These are phyloP conservation scores for Picochlorum sp. DNA, from an alignment of 139 green algal species.

Conservation along the genomic window DNA sequence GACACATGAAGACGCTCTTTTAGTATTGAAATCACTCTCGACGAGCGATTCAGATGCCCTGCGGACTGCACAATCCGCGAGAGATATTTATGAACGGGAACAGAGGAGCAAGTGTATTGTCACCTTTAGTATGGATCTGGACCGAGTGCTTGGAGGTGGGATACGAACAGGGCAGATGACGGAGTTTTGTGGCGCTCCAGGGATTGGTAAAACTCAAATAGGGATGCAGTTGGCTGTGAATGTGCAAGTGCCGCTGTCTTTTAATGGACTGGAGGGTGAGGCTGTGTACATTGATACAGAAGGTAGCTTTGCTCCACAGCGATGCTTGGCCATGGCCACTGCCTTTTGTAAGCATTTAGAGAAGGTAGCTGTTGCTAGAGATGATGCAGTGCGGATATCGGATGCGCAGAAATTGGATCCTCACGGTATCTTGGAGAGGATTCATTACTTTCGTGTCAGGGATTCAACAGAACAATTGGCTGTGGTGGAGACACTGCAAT, in stretches of 20 bases:
- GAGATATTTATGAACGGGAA: conserved; percentile 10
- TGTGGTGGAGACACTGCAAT: conserved; percentile 44
- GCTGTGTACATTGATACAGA: conserved; percentile 88
- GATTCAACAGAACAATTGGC: conserved; percentile 70
- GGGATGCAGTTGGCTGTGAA: conserved; percentile 73
- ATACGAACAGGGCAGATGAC: conserved; percentile 51
- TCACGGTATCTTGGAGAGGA: conserved; percentile 49
- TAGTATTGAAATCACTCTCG: conserved; percentile 16
- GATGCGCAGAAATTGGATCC: conserved; percentile 27
- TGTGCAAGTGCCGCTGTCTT: conserved; percentile 52
- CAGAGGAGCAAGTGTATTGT: conserved; percentile 24
- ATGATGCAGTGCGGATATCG: not conserved
- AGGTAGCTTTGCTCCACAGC: conserved; percentile 80
- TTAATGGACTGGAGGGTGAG: conserved; percentile 48
- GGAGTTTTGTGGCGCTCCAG: conserved; percentile 74
- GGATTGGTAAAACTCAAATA: conserved; percentile 82
- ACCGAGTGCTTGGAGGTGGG: conserved; percentile 55
- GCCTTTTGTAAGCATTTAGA: conserved; percentile 41
- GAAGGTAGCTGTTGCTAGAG: conserved; percentile 8
- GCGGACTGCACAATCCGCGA: conserved; percentile 12
- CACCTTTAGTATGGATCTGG: conserved; percentile 48
- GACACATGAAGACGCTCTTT: conserved; percentile 26
- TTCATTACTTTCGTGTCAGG: conserved; percentile 69
- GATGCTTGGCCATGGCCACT: conserved; percentile 64
- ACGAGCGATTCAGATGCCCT: not conserved